Base-by-base conservation (phyloP, 2,329 filamentous ascomycete genomes). In the Clonostachys chloroleuca region DNA sequence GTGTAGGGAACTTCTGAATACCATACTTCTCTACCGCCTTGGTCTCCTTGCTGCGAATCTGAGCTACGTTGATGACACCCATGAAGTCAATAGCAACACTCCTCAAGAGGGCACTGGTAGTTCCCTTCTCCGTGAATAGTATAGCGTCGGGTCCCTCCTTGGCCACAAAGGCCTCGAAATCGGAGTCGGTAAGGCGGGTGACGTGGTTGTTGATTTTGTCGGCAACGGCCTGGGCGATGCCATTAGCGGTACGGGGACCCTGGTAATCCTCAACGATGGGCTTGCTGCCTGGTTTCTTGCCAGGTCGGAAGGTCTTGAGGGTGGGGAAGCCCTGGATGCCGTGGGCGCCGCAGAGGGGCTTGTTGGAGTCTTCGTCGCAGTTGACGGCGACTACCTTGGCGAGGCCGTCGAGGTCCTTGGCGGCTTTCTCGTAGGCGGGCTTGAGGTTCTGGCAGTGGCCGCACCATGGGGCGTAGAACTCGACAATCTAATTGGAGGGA, bases 391-490 rank as follows among this genome's bases (percentile, higher is more conserved):
- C 94, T 40, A 99, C 92, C 60, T 96, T 95, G 58, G 91, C 94
- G 13, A 97, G 78, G 13, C 94, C 94, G n/a, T 87, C 81, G 49
- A 99, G 85, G 58, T 84, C 90, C 59, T 86, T 87, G 57, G 94
- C 94, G 3, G 86, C 92, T 68, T 96, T 96, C 68, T 97, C 92
- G 70, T 94, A 99, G 41, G 89, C 89, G 4, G 92, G 92, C 71
- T 96, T 92, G 60, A 99, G 86, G 70, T 87, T 96, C 70, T 96
- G 81, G 74, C 94, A 99, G 71, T 97, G 94, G 40, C 92, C 94
- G 61, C 94, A 97, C 92, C 92, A 97, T 20, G 92, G 92, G 9
- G 92, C 92, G 62, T 96, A 97, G 78, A 97, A 97, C 70, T 92
- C 89, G 63, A 83, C 70, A 42, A 83, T 78, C 78, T 84, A 54